Evolutionary conservation across 2,329 filamentous ascomycete genomes (phyloP), one percentile per base, ranked within the genome.

Genomic region (Ambrosiella xylebori): DNA sequence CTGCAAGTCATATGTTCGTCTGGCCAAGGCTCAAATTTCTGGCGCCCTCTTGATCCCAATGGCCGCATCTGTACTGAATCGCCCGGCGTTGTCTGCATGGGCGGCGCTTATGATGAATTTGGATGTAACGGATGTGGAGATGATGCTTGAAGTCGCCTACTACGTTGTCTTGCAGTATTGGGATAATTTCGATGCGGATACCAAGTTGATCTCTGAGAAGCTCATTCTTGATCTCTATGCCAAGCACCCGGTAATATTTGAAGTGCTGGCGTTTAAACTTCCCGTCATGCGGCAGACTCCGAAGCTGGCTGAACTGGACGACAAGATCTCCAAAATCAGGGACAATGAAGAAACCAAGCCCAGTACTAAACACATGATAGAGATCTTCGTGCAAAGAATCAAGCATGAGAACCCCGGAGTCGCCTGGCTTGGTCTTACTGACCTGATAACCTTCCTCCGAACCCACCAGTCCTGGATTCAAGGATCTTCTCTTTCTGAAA

Each of bases 11-110:
- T 82, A 86, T 65, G 81, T 90, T 38, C 84, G 82, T 61, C 82
- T 85, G 64, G 93, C 88, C 54, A 75, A 95, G 45, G 91, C 93
- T 19, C 91, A 96, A 82, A 91, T 97, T 58, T 88, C 88, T 63
- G 89, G 91, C n/a, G 96, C 88, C 66, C 74, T 98, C 11, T 82
- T 95, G 62, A 89, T 88, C 19, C 89, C 89, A 0, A 78, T 97
- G 61, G 77, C 85, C 13, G 80, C 86, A 55, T 76, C 82, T 50
- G 78, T 84, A 52, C 75, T 98, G n/a, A 82, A 88, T 61, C 77
- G 88, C 61, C 75, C 81, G 37, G 87, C 89, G 1, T 90, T 97
- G 65, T 80, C 78, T 3, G 88, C 89, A 54, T 99, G 93, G 93
- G 77, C 81, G 35, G 77, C 82, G 7, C 82, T 98, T 71, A 77